Conservation (phyloP, 2,329 filamentous ascomycete genomes). For the Calonectria hawksworthii region DNA sequence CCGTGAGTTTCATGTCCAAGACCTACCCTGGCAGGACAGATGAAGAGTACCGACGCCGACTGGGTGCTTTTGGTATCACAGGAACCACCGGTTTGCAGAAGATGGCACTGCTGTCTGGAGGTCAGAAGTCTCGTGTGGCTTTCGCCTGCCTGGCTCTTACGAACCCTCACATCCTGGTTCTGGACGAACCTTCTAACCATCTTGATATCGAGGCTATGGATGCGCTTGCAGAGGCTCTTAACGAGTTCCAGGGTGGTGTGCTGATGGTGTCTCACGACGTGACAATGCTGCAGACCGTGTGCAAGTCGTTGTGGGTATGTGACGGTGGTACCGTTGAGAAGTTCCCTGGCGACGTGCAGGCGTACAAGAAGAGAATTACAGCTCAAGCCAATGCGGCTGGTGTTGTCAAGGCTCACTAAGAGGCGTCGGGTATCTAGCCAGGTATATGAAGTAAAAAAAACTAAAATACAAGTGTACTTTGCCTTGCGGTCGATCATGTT, state of each 20-base stretch:
- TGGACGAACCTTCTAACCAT: slow-evolving; percentile 99
- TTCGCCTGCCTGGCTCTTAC: slow-evolving; percentile 96
- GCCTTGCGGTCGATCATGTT: not conserved
- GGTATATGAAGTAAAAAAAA: not conserved
- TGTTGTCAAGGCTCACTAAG: slow-evolving; percentile 78
- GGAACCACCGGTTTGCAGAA: slow-evolving; percentile 97
- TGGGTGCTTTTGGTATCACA: slow-evolving; percentile 91
- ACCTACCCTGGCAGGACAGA: slow-evolving; percentile 91
- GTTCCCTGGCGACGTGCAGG: slow-evolving; percentile 94
- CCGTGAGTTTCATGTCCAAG: slow-evolving; percentile 96
- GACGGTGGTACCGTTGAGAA: slow-evolving; percentile 95
- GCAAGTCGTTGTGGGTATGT: slow-evolving; percentile 95
- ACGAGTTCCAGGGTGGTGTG: slow-evolving; percentile 92
- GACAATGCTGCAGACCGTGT: slow-evolving; percentile 97
- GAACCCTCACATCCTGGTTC: slow-evolving; percentile 96
- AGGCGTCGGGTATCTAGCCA: not conserved
- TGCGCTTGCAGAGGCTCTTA: slow-evolving; percentile 86
- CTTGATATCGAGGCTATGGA: slow-evolving; percentile 99
- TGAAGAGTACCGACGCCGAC: slow-evolving; percentile 95
- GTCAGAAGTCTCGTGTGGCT: slow-evolving; percentile 97
- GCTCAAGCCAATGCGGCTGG: slow-evolving; percentile 90
- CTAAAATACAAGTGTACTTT: not conserved
- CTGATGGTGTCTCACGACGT: slow-evolving; percentile 99
- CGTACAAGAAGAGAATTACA: slow-evolving; percentile 97
- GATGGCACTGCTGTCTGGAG: slow-evolving; percentile 93